Evolutionary conservation across 306 rosid genomes (phyloP).

Genomic region (Cucumis sativus): DNA sequence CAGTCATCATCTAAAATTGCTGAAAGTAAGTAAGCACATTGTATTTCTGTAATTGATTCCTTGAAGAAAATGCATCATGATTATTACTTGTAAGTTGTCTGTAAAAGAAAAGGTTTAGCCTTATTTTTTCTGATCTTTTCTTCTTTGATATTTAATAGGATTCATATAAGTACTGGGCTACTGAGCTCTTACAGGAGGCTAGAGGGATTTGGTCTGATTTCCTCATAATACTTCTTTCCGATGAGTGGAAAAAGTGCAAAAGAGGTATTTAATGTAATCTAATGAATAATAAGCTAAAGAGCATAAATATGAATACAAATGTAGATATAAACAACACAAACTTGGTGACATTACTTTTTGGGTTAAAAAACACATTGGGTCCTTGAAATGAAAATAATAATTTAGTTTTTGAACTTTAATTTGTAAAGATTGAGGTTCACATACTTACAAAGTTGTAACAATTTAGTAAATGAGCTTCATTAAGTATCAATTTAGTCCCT

Average conservation of each 20-base stretch:
- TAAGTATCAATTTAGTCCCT: too few species aligned
- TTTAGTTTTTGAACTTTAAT: too few species aligned
- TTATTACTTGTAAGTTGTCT: neutral
- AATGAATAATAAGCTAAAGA: neutral
- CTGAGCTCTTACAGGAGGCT: constrained; percentile 51
- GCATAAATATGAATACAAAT: neutral
- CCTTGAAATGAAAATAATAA: too few species aligned
- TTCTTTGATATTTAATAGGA: constrained; percentile 33
- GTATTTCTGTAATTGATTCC: neutral
- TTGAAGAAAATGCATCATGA: neutral
- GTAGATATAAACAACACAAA: neutral
- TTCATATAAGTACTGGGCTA: constrained; percentile 49
- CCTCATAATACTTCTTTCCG: constrained; percentile 47
- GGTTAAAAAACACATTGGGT: too few species aligned
- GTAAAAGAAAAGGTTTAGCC: neutral
- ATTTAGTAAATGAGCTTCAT: too few species aligned
- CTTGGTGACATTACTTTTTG: too few species aligned
- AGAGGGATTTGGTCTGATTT: constrained; percentile 79
- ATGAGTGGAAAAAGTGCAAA: constrained; percentile 89
- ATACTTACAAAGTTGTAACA: too few species aligned
- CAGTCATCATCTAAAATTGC: constrained; percentile 50
- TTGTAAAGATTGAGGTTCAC: too few species aligned
- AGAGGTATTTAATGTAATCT: constrained; percentile 43
- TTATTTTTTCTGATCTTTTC: neutral
- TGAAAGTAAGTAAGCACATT: constrained; percentile 47